These are phyloP conservation scores for Phylloporus sp. DNA, from an alignment of 768 basidiomycete genomes.

Conservation along the genomic window DNA sequence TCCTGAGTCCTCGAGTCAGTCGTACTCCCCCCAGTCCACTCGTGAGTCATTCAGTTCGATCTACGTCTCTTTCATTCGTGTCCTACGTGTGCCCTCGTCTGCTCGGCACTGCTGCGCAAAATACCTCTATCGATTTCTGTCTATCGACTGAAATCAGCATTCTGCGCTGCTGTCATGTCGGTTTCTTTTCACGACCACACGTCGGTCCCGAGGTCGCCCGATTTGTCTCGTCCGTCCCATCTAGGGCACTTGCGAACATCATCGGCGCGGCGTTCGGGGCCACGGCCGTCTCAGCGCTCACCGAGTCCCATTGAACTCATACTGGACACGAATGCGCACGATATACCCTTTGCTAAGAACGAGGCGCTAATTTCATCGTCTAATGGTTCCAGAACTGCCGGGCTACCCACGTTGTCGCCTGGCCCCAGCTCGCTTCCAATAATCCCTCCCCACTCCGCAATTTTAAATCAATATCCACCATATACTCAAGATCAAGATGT, in stretches of 20 bases:
- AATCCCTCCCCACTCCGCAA: conserved; percentile 36
- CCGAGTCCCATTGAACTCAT: conserved; percentile 19
- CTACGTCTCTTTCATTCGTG: conserved; percentile 24
- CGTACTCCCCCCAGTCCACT: conserved; percentile 11
- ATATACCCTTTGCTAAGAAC: conserved; percentile 32
- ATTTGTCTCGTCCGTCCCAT: conserved; percentile 31
- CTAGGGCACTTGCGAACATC: conserved; percentile 28
- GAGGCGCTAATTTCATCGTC: conserved; percentile 39
- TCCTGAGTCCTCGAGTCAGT: conserved; percentile 19
- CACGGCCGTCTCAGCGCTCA: conserved; percentile 18
- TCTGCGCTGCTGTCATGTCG: conserved; percentile 15
- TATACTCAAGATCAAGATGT: conserved; percentile 42
- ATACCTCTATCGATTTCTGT: conserved; percentile 25
- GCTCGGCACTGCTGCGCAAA: conserved; percentile 20
- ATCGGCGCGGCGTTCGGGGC: conserved; percentile 24
- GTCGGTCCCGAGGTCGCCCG: conserved; percentile 27
- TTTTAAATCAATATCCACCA: conserved; percentile 42
- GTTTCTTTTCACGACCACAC: conserved; percentile 3
- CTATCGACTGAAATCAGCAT: conserved; percentile 25
- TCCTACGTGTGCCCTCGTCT: conserved; percentile 28
- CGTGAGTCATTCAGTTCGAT: conserved; percentile 29
- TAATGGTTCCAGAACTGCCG: conserved; percentile 49
- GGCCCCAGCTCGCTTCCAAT: conserved; percentile 25
- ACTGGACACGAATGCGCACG: conserved; percentile 19
- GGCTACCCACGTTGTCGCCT: conserved; percentile 51